phyloP scores from a whole-genome alignment of 2,329 filamentous ascomycete species.

The Talaromyces sp. region DNA sequence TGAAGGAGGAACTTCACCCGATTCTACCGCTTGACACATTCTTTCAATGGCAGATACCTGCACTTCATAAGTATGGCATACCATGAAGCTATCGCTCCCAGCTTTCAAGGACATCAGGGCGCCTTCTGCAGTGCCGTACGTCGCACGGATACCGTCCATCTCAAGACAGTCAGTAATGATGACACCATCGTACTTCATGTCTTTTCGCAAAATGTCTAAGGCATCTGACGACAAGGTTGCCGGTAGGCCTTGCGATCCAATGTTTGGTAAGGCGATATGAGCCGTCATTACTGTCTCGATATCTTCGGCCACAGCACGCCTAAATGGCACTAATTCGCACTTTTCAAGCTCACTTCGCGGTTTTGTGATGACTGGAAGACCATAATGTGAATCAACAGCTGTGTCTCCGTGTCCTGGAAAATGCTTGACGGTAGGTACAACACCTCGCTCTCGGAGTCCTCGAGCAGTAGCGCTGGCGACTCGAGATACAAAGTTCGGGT shows the following conservation, averaged over 20 bases:
- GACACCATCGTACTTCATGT: conserved; percentile 40
- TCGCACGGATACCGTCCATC: conserved; percentile 39
- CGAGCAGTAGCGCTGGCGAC: conserved; percentile 34
- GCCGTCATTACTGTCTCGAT: conserved; percentile 42
- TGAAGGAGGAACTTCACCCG: conserved; percentile 25
- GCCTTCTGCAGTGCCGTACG: conserved; percentile 36
- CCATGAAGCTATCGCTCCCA: conserved; percentile 41
- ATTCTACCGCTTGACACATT: conserved; percentile 31
- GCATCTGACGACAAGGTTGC: conserved; percentile 34
- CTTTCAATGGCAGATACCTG: conserved; percentile 36
- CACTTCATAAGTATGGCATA: conserved; percentile 39
- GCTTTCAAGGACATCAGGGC: conserved; percentile 37
- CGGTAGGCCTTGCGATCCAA: conserved; percentile 27
- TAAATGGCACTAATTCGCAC: conserved; percentile 40
- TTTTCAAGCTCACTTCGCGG: conserved; percentile 30
- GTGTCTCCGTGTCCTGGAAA: conserved; percentile 43
- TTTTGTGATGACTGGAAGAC: conserved; percentile 35
- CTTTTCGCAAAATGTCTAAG: conserved; percentile 34
- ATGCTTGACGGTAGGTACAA: conserved; percentile 41
- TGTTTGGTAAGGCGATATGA: conserved; percentile 36
- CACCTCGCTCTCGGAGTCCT: conserved; percentile 32
- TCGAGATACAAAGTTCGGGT: conserved; percentile 36
- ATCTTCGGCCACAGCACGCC: conserved; percentile 35
- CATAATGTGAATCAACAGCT: conserved; percentile 40
- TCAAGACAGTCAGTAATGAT: conserved; percentile 42